Evolutionary conservation across 1,284 basidiomycete species (phyloP).

Genomic region (Leccinum laetum): DNA sequence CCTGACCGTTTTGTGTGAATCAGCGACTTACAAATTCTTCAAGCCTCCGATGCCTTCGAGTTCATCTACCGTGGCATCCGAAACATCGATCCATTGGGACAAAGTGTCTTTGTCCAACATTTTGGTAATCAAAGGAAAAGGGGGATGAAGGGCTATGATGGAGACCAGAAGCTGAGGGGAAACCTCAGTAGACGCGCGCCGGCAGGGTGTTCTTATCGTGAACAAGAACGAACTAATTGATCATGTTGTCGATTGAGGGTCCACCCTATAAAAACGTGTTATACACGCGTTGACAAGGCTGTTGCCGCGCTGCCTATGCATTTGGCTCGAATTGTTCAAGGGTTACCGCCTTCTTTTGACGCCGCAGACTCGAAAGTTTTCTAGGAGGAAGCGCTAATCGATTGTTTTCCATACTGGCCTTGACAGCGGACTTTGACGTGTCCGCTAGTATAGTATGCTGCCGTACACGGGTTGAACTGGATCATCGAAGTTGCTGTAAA

Average conservation of each 20-base stretch:
- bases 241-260: constrained; percentile 35
- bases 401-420: constrained; percentile 2
- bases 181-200: constrained; percentile 11
- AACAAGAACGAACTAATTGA: constrained; percentile 24
- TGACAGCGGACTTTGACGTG: constrained; percentile 17
- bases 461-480: neutral
- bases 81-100: constrained; percentile 20
- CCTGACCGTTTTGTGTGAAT: neutral
- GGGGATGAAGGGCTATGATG: neutral
- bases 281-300: constrained; percentile 34
- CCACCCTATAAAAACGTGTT: constrained; percentile 40
- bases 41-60: constrained; percentile 25
- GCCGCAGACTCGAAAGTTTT: constrained; percentile 20
- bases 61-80: constrained; percentile 13
- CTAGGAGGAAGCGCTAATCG: constrained; percentile 12
- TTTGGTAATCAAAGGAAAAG: constrained; percentile 9
- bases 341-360: constrained; percentile 23
- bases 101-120: constrained; percentile 15
- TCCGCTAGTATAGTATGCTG: constrained; percentile 3
- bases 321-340: constrained; percentile 24
- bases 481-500: constrained; percentile 18
- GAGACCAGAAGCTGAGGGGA: constrained; percentile 1
- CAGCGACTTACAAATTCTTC: constrained; percentile 22
- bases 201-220: constrained; percentile 31
- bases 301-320: constrained; percentile 27